Evolutionary conservation across 768 basidiomycete genomes (phyloP), one percentile per base, ranked within the genome.

Genomic region (Leucosporidium yakuticum): DNA sequence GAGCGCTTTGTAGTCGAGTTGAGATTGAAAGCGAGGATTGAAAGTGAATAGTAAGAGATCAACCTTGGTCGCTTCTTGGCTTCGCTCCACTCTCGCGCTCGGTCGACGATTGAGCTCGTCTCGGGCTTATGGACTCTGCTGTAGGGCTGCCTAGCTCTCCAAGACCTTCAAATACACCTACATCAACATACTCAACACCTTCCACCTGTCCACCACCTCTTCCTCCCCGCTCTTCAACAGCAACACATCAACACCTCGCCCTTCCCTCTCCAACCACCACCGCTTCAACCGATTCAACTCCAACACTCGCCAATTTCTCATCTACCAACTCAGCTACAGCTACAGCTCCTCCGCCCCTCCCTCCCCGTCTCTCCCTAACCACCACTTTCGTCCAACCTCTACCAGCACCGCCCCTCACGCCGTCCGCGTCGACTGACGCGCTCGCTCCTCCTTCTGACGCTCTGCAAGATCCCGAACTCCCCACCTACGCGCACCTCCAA

Each of bases 401-500:
- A n/a, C 39, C 39, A 44, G 14, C 39, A 44, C 39, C 39, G 39
- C 39, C 39, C 39, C 39, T 44, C 39, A 2, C 39, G 14, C 11
- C 39, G 39, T 44, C 39, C 39, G 39, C 39, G 11, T 15, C 8
- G 39, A 44, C 39, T 44, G 39, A 44, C 39, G 14, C 21, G 23
- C 57, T 3, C 57, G 23, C 23, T 29, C 12, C 29, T 21, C 59
- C 11, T 50, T 34, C 27, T 27, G n/a, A 21, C 14, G 31, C 29
- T 21, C 2, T 19, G 21, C 29, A 50, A 5, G 48, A 50, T 1
- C 31, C 49, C 5, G 47, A 34, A 21, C 64, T 47, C 14, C 68
- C 68, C 1, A 54, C 63, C 50, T 69, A 69, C 63, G 64, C 58
- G 15, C 25, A 64, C 29, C 25, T 57, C 3, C 60, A 34, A 1